Evolutionary conservation across 371 early-diverging fungal genomes (phyloP), one percentile per base, ranked within the genome.

Genomic region (Mortierella sp.): DNA sequence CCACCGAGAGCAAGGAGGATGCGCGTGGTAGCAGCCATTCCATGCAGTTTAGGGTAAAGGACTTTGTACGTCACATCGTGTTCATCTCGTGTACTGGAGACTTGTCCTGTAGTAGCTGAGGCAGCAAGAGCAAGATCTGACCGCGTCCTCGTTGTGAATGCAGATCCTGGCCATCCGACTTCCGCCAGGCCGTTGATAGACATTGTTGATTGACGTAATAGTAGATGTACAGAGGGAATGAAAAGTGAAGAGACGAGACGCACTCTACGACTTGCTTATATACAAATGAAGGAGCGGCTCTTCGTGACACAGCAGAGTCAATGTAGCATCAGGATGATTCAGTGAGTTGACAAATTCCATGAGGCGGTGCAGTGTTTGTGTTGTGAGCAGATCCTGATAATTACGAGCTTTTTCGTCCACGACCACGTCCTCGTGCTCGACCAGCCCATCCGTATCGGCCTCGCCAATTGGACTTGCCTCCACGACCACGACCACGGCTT

Each of bases 21-120:
- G 0, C 73, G 63, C 2, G 67, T 43, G 12, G 73, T 73, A 1
- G 73, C 73, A 0, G 73, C 73, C 67, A 73, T 54, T 14, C 73
- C 73, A 28, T 73, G 73, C 8, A 73, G 41, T 24, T 73, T 73
- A 8, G 67, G 41, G 25, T 73, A 73, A 2, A 73, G 41, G 21
- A 73, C 43, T 39, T 51, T 54, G 50, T 67, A 73, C n/a, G 39
- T 51, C 25, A 67, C 49, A 3, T 49, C 31, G 5, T 49, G 25
- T 39, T 6, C 17, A 4, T 16, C 41, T 5, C 22, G 40, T 9
- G 24, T 14, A 8, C 40, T 24, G 4, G 29, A 3, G 14, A 21
- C 2, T 21, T 4, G 40, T 28, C 22, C 22, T 17, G 17, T 19
- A 24, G 16, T 43, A 7, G 34, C 28, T 1, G 72, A 60, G 14